These are phyloP conservation scores for Trichoderma pleuroti DNA, from an alignment of 2,329 filamentous ascomycete species.

Conservation along the genomic window DNA sequence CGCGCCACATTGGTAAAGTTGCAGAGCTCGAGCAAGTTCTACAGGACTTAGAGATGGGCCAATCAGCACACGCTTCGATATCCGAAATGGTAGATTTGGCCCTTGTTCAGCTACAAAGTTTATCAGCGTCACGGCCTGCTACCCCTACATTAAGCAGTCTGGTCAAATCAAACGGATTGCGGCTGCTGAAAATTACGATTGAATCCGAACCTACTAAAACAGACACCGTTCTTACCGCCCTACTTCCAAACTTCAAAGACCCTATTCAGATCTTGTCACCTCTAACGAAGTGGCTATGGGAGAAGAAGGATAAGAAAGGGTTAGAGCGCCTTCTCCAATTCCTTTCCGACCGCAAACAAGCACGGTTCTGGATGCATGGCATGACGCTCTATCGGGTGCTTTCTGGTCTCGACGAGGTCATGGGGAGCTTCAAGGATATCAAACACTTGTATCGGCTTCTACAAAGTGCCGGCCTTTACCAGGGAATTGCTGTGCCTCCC, in stretches of 20 bases:
- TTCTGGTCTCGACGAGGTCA: neutral
- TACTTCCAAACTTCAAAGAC: conserved; percentile 26
- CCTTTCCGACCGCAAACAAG: conserved; percentile 16
- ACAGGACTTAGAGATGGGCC: conserved; percentile 1
- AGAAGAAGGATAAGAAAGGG: conserved; percentile 10
- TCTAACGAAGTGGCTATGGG: conserved; percentile 12
- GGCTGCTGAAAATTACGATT: conserved; percentile 27
- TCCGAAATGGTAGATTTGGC: conserved; percentile 19
- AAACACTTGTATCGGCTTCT: conserved; percentile 29
- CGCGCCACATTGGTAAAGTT: conserved; percentile 16
- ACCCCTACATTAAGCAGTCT: conserved; percentile 14
- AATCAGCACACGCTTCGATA: neutral
- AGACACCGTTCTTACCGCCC: conserved; percentile 22
- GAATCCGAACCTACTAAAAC: conserved; percentile 22
- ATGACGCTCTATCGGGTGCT: conserved; percentile 21
- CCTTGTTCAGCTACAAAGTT: conserved; percentile 20
- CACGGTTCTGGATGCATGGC: conserved; percentile 21
- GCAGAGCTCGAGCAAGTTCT: conserved; percentile 18
- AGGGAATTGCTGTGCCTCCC: conserved; percentile 18
- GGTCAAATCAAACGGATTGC: conserved; percentile 23
- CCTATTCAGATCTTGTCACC: conserved; percentile 21
- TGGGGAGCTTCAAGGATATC: conserved; percentile 19
- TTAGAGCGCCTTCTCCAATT: conserved; percentile 19
- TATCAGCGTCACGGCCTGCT: conserved; percentile 21
- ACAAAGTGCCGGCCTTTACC: conserved; percentile 31